Conservation (phyloP, 208 protist genomes). For the Porcisia hertigi region DNA sequence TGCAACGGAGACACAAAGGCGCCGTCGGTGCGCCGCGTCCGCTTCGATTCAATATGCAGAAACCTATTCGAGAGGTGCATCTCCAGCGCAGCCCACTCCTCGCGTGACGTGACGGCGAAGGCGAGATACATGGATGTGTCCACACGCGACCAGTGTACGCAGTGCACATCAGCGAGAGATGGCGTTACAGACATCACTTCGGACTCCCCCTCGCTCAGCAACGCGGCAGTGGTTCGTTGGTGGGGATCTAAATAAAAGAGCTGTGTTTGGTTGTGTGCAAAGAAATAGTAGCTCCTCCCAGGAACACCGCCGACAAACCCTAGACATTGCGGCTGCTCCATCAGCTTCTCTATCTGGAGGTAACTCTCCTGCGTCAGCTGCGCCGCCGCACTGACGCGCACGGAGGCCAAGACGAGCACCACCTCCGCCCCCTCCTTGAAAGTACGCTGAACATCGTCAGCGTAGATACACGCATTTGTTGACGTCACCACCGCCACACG, state of each 20-base stretch:
- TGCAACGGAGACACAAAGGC: slow-evolving; percentile 31
- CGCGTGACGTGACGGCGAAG: slow-evolving; percentile 45
- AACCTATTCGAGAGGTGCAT: slow-evolving; percentile 35
- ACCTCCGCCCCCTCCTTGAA: slow-evolving; percentile 33
- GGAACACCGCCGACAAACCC: slow-evolving; percentile 74
- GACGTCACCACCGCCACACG: slow-evolving; percentile 46
- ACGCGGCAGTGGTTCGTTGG: slow-evolving; percentile 41
- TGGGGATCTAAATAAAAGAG: slow-evolving; percentile 83
- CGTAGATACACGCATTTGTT: slow-evolving; percentile 46
- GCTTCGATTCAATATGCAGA: slow-evolving; percentile 35
- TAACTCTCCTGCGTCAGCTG: slow-evolving; percentile 59
- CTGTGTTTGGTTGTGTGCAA: slow-evolving; percentile 57
- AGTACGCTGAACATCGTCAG: slow-evolving; percentile 39
- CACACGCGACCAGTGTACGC: slow-evolving; percentile 56
- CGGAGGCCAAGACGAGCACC: slow-evolving; percentile 64
- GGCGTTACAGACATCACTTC: slow-evolving; percentile 32
- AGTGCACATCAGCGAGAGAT: slow-evolving; percentile 40
- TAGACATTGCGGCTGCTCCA: slow-evolving; percentile 56
- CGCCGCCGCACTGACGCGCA: slow-evolving; percentile 47
- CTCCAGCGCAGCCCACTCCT: slow-evolving; percentile 46
- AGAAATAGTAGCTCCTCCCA: slow-evolving; percentile 73
- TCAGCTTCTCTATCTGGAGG: slow-evolving; percentile 53
- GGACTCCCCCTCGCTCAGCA: slow-evolving; percentile 16
- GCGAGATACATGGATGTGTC: slow-evolving; percentile 75
- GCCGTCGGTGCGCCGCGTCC: slow-evolving; percentile 8